A percentile compares a stretch with the other conserved stretches of the same genome.
These are phyloP conservation scores for Nakazawaea ernobii DNA, from an alignment of 805 yeast genomes.

Conservation along the genomic window DNA sequence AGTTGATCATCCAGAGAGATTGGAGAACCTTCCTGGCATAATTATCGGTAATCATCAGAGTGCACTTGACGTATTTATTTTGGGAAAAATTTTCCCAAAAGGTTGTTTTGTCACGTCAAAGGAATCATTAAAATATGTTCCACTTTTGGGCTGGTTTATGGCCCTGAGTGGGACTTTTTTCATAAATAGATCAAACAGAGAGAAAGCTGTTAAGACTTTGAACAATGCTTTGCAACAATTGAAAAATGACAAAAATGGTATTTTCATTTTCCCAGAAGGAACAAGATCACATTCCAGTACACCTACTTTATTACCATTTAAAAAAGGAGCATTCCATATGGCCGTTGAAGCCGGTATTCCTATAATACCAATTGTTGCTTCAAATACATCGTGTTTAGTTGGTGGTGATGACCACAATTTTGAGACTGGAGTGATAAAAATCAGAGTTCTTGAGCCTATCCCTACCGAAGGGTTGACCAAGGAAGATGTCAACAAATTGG, in stretches of 20 bases:
- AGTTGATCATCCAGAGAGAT: slow-evolving; percentile 58
- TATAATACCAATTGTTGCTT: slow-evolving; percentile 79
- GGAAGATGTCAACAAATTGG: slow-evolving; percentile 63
- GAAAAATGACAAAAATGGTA: slow-evolving; percentile 58
- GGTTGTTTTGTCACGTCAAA: slow-evolving; percentile 93
- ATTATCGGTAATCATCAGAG: slow-evolving; percentile 88
- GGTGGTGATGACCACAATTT: slow-evolving; percentile 58
- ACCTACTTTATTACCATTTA: slow-evolving; percentile 77
- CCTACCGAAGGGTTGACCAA: slow-evolving; percentile 62
- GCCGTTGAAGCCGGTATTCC: slow-evolving; percentile 93
- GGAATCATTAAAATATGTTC: slow-evolving; percentile 73
- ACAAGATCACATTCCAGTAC: slow-evolving; percentile 76
- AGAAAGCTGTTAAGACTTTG: slow-evolving; percentile 70
- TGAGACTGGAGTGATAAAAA: slow-evolving; percentile 67
- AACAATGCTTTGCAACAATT: slow-evolving; percentile 61
- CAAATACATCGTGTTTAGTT: slow-evolving; percentile 76
- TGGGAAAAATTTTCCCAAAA: slow-evolving; percentile 81
- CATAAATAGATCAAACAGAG: slow-evolving; percentile 74
- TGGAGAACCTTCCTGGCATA: slow-evolving; percentile 65
- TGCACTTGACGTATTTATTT: slow-evolving; percentile 72
- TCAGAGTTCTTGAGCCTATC: slow-evolving; percentile 80
- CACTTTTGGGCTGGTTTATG: slow-evolving; percentile 98
- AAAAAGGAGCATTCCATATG: slow-evolving; percentile 96
- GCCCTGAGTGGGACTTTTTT: slow-evolving; percentile 83
- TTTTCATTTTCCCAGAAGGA: slow-evolving; percentile 96